A percentile compares a stretch with the other conserved stretches of the same genome.
Conservation (phyloP, 148 eudicot species). For the Arctostaphylos glauca region DNA sequence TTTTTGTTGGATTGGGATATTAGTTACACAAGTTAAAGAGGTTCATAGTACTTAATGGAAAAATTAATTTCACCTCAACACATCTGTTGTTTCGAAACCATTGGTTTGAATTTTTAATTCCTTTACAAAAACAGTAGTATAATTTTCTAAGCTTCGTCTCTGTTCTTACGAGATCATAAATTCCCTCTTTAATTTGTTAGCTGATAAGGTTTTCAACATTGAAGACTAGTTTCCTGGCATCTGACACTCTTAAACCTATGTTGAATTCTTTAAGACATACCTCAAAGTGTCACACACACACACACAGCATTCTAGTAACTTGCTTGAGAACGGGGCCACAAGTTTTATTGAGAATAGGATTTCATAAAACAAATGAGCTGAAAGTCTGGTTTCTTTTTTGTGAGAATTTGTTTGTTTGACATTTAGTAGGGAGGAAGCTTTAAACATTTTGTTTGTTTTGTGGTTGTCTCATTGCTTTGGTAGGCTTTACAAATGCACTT, state of each 20-base stretch:
- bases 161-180: neutral
- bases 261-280: conserved; percentile 3
- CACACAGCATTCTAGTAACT: neutral
- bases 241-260: neutral
- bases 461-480: no score
- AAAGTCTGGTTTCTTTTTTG: neutral
- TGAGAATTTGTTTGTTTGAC: no score
- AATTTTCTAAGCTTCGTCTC: neutral
- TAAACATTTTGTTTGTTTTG: no score
- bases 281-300: neutral
- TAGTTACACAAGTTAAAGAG: neutral
- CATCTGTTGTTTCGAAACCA: neutral
- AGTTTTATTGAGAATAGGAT: neutral
- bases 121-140: neutral
- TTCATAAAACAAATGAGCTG: neutral
- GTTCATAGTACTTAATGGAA: neutral
- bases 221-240: conserved; percentile 5
- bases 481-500: no score
- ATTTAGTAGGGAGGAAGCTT: neutral
- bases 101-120: no score
- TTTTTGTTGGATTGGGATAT: neutral
- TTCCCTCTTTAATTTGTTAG: neutral
- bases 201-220: neutral
- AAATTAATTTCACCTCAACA: neutral
- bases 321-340: neutral